Conservation (phyloP, 805 yeast genomes). For the baker's yeast (Saccharomyces cerevisiae) region DNA sequence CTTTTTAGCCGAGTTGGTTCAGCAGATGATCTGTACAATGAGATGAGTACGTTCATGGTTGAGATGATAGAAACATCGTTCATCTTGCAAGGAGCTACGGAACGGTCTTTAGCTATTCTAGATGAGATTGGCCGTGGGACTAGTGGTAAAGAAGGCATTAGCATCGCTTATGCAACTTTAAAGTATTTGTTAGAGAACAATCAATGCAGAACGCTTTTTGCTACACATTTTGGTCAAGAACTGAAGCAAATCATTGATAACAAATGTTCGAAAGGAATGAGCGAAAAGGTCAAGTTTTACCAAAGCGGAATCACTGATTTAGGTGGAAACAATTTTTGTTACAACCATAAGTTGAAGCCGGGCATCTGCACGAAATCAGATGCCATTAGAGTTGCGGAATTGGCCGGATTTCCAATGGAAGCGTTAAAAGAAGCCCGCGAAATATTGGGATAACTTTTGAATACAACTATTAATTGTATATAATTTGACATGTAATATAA, state of each 20-base stretch:
- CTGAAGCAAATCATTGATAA: conserved; percentile 34
- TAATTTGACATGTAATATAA: background rate
- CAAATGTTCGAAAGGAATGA: conserved; percentile 20
- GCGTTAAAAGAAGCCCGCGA: conserved; percentile 48
- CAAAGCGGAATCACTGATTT: conserved; percentile 23
- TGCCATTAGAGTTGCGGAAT: conserved; percentile 66
- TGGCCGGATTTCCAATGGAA: conserved; percentile 67
- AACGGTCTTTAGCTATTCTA: conserved; percentile 61
- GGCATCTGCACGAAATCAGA: conserved; percentile 73
- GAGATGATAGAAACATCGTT: conserved; percentile 81
- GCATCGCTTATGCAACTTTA: conserved; percentile 74
- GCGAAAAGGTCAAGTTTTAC: conserved; percentile 13
- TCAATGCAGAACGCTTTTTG: conserved; percentile 71
- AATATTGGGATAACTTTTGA: conserved; percentile 11
- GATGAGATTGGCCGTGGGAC: conserved; percentile 93
- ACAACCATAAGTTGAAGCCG: conserved; percentile 47
- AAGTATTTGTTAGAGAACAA: conserved; percentile 45
- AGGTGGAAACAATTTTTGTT: conserved; percentile 19
- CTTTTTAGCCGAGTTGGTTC: conserved; percentile 79
- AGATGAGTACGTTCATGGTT: conserved; percentile 86
- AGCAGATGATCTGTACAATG: conserved; percentile 68
- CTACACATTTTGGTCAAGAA: conserved; percentile 74
- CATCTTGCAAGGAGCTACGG: conserved; percentile 59
- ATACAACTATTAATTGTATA: conserved; percentile 1
- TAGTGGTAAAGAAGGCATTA: conserved; percentile 72